Evolutionary conservation across 1,284 basidiomycete genomes (phyloP), one percentile per base, ranked within the genome.

Genomic region (Trichosporon ovoides): DNA sequence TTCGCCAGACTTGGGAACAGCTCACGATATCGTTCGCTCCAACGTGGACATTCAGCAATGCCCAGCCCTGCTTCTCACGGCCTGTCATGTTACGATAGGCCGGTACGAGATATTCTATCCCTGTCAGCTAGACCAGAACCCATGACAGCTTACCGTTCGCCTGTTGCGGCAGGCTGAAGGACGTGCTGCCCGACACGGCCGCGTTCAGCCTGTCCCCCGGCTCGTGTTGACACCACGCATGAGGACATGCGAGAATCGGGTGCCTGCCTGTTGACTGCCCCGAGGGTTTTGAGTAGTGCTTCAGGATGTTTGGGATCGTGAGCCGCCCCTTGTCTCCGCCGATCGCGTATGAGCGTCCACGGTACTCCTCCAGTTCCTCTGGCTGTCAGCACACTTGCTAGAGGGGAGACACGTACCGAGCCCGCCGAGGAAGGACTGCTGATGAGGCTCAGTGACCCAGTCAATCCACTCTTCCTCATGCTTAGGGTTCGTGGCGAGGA

Each of bases 1-100:
- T 31, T 3, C 9, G 11, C 10, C n/a, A 22, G 16, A 20, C 3
- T n/a, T n/a, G n/a, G n/a, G 24, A 3, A 1, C 16, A 10, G 65
- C 74, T 57, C 46, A 76, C 73, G 7, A 77, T 66, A 52, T 78
- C 77, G 54, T 78, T 78, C 1, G 74, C 76, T 0, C 77, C 77
- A 12, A 78, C 73, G n/a, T 69, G 73, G 31, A 78, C 55, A 50
- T 76, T 78, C 50, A 77, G 64, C 54, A 72, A 73, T 54, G 74
- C 74, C 75, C 73, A 78, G 13, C 69, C 73, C 2, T 67, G 62
- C 6, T 60, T 50, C 14, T 31, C 38, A 1, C 18, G 33, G 9
- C 68, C 57, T 1, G 58, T 56, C 24, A 71, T 31, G 35, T 62
- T 63, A 19, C 66, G 55, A 14, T 77, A 60, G 16, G 57, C 58